These are phyloP conservation scores for Aspergillus terreus DNA, from an alignment of 2,329 filamentous ascomycete genomes.

Conservation along the genomic window DNA sequence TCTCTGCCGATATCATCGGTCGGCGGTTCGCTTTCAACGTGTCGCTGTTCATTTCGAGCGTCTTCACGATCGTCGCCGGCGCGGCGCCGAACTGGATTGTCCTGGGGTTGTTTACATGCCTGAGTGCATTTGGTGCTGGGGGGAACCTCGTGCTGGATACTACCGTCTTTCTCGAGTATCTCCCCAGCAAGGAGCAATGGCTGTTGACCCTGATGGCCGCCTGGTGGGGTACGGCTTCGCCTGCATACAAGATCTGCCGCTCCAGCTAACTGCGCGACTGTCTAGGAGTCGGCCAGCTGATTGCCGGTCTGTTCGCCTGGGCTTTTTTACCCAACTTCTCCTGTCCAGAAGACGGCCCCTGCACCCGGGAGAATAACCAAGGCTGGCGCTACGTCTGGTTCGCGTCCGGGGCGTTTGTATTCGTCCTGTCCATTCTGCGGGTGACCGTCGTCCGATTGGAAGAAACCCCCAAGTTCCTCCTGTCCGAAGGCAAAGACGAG, in stretches of 20 bases:
- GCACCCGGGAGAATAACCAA: conserved; percentile 50
- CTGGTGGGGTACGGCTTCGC: conserved; percentile 28
- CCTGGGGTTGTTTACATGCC: neutral
- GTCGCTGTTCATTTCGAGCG: conserved; percentile 6
- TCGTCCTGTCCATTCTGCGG: conserved; percentile 52
- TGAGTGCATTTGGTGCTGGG: neutral
- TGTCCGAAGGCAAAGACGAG: conserved; percentile 52
- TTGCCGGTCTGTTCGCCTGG: conserved; percentile 55
- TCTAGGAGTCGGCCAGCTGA: conserved; percentile 41
- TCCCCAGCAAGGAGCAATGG: conserved; percentile 60
- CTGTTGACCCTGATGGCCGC: conserved; percentile 39
- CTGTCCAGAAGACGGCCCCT: conserved; percentile 43
- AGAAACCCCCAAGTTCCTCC: conserved; percentile 56
- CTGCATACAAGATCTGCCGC: neutral
- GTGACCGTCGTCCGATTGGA: conserved; percentile 52
- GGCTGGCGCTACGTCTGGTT: conserved; percentile 59
- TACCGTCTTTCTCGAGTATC: conserved; percentile 6
- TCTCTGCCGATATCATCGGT: conserved; percentile 6
- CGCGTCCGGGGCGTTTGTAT: conserved; percentile 51
- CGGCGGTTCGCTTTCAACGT: conserved; percentile 8
- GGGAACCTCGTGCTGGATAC: conserved; percentile 19
- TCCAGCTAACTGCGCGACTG: neutral
- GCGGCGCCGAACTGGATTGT: conserved; percentile 6
- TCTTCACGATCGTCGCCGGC: conserved; percentile 5
- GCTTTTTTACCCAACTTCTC: conserved; percentile 48